A percentile compares a stretch with the other conserved stretches of the same genome.
Conservation (phyloP, 768 basidiomycete genomes). For the Boletus edulis region DNA sequence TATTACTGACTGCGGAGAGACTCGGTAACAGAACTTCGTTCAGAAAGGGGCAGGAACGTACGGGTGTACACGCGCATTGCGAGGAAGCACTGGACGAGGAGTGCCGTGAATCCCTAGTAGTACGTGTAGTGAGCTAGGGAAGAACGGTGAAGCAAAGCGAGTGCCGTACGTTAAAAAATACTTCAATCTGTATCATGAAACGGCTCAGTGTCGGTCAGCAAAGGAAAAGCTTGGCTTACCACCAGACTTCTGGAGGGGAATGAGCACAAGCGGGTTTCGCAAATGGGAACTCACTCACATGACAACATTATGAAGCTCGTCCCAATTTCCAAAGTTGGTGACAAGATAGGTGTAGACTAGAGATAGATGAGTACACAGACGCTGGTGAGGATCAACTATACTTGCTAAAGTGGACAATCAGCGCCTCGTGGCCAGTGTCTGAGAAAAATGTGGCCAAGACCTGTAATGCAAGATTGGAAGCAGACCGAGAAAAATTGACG, state of each 20-base stretch:
- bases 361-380: background rate
- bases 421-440: conserved; percentile 52
- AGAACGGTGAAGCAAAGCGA: background rate
- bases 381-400: background rate
- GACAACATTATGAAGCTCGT: background rate
- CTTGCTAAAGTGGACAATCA: conserved; percentile 52
- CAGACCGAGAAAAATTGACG: background rate
- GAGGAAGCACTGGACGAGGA: conserved; percentile 56
- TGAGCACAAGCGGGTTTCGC: background rate
- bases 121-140: background rate
- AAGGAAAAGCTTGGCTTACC: background rate
- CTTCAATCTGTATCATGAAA: conserved; percentile 40
- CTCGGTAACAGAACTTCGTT: background rate
- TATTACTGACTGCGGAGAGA: conserved; percentile 46
- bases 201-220: background rate
- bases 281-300: background rate
- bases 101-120: conserved; percentile 39
- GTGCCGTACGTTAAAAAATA: conserved; percentile 45
- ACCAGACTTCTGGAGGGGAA: background rate
- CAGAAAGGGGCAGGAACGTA: conserved; percentile 25
- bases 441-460: conserved; percentile 47
- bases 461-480: conserved; percentile 28
- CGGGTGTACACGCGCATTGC: conserved; percentile 47
- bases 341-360: conserved; percentile 50
- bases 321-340: conserved; percentile 35